phyloP scores from a whole-genome alignment of 208 protist species.

The Leishmania arabica region DNA sequence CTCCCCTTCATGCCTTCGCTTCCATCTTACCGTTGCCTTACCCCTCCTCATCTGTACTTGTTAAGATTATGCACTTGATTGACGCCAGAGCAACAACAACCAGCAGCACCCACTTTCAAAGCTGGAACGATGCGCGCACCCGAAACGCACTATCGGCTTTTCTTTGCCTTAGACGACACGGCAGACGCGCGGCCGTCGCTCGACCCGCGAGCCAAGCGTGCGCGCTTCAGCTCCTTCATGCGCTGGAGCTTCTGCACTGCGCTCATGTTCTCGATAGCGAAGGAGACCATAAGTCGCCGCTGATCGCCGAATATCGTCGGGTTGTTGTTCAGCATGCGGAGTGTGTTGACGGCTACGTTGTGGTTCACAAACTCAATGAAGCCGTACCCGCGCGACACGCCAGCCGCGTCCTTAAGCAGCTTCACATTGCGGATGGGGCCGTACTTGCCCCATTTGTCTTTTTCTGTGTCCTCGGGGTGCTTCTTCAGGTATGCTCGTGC shows the following conservation, averaged over 20 bases:
- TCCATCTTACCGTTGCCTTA: not conserved
- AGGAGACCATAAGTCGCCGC: conserved; percentile 89
- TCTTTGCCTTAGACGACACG: not conserved
- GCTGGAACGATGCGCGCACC: not conserved
- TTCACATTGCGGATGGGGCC: conserved; percentile 89
- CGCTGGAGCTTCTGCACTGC: conserved; percentile 90
- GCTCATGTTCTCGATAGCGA: conserved; percentile 91
- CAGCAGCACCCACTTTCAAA: not conserved
- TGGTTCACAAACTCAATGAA: conserved; percentile 95
- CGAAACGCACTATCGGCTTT: not conserved
- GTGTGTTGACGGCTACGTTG: conserved; percentile 80
- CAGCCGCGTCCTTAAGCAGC: conserved; percentile 82
- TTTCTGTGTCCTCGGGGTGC: conserved; percentile 70
- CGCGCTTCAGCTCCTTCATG: conserved; percentile 74
- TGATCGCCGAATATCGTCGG: conserved; percentile 87
- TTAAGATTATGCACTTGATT: not conserved
- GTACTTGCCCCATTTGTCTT: conserved; percentile 89
- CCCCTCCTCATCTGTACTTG: not conserved
- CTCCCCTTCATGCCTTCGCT: not conserved
- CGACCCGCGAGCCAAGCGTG: conserved; percentile 37
- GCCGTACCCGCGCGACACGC: conserved; percentile 86
- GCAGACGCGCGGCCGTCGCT: not conserved
- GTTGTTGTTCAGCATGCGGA: conserved; percentile 94
- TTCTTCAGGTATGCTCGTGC: conserved; percentile 77
- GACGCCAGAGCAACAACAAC: not conserved